phyloP scores from a whole-genome alignment of 2,329 filamentous ascomycete genomes.

The Dothideomycetidae sp. region DNA sequence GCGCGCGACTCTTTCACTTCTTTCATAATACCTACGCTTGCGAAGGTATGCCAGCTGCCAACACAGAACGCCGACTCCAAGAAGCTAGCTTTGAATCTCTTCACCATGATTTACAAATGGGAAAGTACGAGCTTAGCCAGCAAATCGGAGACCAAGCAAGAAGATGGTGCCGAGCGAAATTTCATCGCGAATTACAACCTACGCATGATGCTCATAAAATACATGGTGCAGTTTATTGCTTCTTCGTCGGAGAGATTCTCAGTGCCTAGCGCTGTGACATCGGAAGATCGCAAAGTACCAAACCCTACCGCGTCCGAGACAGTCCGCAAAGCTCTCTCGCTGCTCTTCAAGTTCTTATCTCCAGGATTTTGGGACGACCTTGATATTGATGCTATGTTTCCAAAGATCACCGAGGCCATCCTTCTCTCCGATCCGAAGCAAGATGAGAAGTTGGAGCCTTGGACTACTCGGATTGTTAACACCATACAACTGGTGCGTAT shows the following conservation, averaged over 20 bases:
- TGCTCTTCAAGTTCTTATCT: slow-evolving; percentile 74
- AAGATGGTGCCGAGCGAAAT: slow-evolving; percentile 14
- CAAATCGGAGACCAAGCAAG: slow-evolving; percentile 14
- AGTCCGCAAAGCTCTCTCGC: slow-evolving; percentile 66
- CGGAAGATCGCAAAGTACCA: slow-evolving; percentile 37
- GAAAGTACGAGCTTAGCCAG: slow-evolving; percentile 68
- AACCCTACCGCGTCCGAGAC: slow-evolving; percentile 50
- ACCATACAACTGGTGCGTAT: slow-evolving; percentile 84
- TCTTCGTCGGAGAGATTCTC: slow-evolving; percentile 75
- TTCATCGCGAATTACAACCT: slow-evolving; percentile 36
- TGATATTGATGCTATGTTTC: slow-evolving; percentile 70
- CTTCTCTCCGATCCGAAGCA: slow-evolving; percentile 54
- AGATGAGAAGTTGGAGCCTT: slow-evolving; percentile 48
- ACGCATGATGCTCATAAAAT: slow-evolving; percentile 76
- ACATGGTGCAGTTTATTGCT: slow-evolving; percentile 88
- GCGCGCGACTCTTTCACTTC: slow-evolving; percentile 81
- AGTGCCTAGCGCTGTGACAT: slow-evolving; percentile 50
- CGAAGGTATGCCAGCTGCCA: slow-evolving; percentile 72
- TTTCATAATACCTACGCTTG: slow-evolving; percentile 74
- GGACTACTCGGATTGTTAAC: slow-evolving; percentile 79
- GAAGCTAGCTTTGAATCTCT: slow-evolving; percentile 78
- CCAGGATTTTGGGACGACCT: slow-evolving; percentile 83
- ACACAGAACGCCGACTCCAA: slow-evolving; percentile 84
- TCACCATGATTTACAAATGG: slow-evolving; percentile 85
- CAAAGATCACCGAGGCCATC: slow-evolving; percentile 77